Base-by-base conservation (phyloP, 306 rosid genomes). In the Senna tora region DNA sequence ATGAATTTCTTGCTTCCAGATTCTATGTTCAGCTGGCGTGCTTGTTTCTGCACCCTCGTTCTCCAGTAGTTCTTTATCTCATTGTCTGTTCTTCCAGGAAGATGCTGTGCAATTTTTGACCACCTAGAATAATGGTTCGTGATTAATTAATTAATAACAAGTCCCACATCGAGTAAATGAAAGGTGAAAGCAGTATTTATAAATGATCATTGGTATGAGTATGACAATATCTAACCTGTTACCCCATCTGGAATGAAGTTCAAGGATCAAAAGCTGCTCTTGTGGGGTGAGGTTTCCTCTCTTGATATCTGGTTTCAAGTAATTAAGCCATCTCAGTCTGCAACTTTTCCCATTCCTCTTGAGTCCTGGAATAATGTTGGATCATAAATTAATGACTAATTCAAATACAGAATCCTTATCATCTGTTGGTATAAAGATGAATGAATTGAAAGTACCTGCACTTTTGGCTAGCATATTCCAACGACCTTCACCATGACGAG, bases 301-400 rank as follows among this genome's bases (percentile, higher is more conserved):
- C 80, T 94, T 94, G 52, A 94, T 89, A 66, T 94, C 98, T 2
- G 98, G 98, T 82, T 91, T 94, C 72, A 94, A 82, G 67, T 94
- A 94, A 72, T 94, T 94, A 39, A 94, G 81, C 98, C 98, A 94
- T 72, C 98, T 87, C 25, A 94, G 75, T 77, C 98, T 91, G 80
- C 98, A 94, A 77, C 98, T 94, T 70, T 94, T 94, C 33, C 98
- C 98, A 15, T 92, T 91, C 80, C 98, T 94, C 91, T 94, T 89
- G 73, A 94, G 59, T 78, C 98, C 98, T 94, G 84, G 70, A 80
- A 74, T 32, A 80, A 74, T 32, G 39, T 67, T 57, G 39, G 73
- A 71, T 51, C 10, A 6, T 22, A 74, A 42, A 17, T 2, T 15
- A 4, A 33, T 21, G 59, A n/a, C n/a, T n/a, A n/a, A n/a, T n/a